Percentiles rank a stretch among this genome's conserved stretches.
Evolutionary conservation across 176 grass and related monocot species (phyloP).

Genomic region (Oryza nivara): DNA sequence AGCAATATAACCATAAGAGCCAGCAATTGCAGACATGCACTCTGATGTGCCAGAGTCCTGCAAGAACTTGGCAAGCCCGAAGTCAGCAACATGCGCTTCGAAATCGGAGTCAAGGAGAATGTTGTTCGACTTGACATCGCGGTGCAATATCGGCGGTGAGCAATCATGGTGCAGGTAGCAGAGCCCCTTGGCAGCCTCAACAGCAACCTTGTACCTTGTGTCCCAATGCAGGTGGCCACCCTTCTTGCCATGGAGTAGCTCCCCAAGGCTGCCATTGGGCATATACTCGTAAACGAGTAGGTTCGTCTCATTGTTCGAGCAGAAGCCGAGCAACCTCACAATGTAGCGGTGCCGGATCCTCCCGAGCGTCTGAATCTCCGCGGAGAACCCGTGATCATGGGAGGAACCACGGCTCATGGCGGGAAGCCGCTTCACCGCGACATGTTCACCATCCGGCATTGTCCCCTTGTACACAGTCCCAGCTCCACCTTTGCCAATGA

Average conservation of each 20-base stretch:
- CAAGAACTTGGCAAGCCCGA: slow-evolving; percentile 85
- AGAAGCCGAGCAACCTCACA: slow-evolving; percentile 83
- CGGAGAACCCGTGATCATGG: slow-evolving; percentile 94
- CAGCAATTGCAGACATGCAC: slow-evolving; percentile 96
- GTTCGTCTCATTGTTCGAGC: slow-evolving; percentile 89
- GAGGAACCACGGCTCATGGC: slow-evolving; percentile 74
- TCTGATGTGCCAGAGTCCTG: slow-evolving; percentile 79
- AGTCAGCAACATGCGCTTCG: slow-evolving; percentile 91
- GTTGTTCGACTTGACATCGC: slow-evolving; percentile 96
- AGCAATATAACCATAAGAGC: slow-evolving; percentile 97
- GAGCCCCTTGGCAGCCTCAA: slow-evolving; percentile 94
- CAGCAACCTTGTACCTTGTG: slow-evolving; percentile 82
- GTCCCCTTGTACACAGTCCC: slow-evolving; percentile 92
- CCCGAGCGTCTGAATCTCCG: slow-evolving; percentile 94
- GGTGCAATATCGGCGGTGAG: slow-evolving; percentile 76
- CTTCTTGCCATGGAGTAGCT: slow-evolving; percentile 94
- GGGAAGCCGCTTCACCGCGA: slow-evolving; percentile 86
- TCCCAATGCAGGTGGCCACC: slow-evolving; percentile 87
- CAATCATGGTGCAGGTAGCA: slow-evolving; percentile 99
- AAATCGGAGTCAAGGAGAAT: slow-evolving; percentile 86
- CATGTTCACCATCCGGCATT: slow-evolving; percentile 82
- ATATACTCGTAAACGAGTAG: slow-evolving; percentile 94
- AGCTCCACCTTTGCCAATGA: slow-evolving; percentile 94
- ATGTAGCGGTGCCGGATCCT: slow-evolving; percentile 95
- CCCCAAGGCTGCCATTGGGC: slow-evolving; percentile 97